Base-by-base conservation (phyloP, 1,139 yeast species). In the Saccharomyces pastorianus region DNA sequence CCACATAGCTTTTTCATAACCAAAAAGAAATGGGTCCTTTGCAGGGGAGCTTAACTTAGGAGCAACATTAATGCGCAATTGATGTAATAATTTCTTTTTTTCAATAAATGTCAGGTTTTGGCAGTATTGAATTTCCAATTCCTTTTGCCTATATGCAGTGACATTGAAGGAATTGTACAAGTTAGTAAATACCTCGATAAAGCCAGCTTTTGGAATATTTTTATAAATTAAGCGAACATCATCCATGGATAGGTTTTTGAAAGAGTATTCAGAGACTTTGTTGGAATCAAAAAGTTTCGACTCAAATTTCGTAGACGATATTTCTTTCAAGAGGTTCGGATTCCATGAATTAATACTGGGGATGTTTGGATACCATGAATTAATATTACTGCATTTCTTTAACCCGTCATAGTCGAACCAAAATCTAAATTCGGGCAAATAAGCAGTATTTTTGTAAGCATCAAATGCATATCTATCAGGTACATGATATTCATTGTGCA, bases 401-500 rank as follows among this genome's bases (percentile, higher is more conserved):
- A 64, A 27, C 17, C 55, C 53, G 20, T 55, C 50, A 13, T 52
- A 51, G 8, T 56, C 55, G 29, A 66, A 34, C 71, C 71, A 67
- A 5, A 55, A 52, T 26, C 65, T 61, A 38, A 66, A 50, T 32
- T 65, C 65, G 1, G 71, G 71, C 9, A 66, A 47, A 51, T 61
- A 67, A 1, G 60, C 58, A 31, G 59, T 61, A 0, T 58, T 60
- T 28, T 61, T 48, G 55, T 60, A 71, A 8, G 60, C 61, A n/a
- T 64, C 60, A 58, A 63, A 69, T 1, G 61, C 53, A 28, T 46
- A 46, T 46, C 32, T 46, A 17, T 27, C 48, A 20, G 31, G 48
- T 3, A 46, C 48, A 64, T 67, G 60, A 56, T 78, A 79, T 58
- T 79, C 85, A 56, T 83, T 62, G 51, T 68, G 66, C 29, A 83